Evolutionary conservation across 805 yeast genomes (phyloP).

Genomic region (Candida succiphila): DNA sequence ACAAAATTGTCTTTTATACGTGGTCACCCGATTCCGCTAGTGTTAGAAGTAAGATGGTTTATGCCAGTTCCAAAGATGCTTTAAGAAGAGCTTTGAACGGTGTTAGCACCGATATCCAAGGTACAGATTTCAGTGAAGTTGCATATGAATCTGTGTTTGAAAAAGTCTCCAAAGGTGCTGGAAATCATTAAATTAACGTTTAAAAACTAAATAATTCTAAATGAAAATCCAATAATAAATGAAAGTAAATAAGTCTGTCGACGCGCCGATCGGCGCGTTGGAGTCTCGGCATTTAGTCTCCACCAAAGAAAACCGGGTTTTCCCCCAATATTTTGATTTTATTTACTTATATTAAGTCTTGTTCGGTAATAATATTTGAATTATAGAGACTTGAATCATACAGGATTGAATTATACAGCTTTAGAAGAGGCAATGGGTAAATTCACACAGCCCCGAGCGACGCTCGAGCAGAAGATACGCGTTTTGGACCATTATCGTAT

Average conservation of each 20-base stretch:
- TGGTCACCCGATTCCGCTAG: slow-evolving; percentile 99
- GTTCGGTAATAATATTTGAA: too few species aligned
- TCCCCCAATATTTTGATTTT: too few species aligned
- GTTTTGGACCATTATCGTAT: slow-evolving; percentile 41
- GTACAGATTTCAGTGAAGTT: slow-evolving; percentile 96
- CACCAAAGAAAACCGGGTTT: too few species aligned
- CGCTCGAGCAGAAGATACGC: slow-evolving; percentile 47
- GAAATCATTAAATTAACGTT: slow-evolving; percentile 34
- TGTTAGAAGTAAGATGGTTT: slow-evolving; percentile 92
- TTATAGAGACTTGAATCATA: too few species aligned
- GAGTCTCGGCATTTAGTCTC: too few species aligned
- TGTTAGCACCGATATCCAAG: slow-evolving; percentile 89
- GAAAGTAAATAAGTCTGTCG: background rate
- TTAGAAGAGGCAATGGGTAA: too few species aligned
- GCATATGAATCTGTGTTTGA: slow-evolving; percentile 89
- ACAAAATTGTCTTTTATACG: slow-evolving; percentile 62
- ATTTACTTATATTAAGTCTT: too few species aligned
- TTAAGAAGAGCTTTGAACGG: slow-evolving; percentile 96
- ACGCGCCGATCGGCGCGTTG: background rate
- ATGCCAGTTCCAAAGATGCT: slow-evolving; percentile 97
- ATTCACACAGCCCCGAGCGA: slow-evolving; percentile 50
- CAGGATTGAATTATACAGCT: too few species aligned
- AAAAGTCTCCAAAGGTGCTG: slow-evolving; percentile 77
- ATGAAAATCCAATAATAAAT: background rate
- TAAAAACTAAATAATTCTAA: background rate